Evolutionary conservation across 371 early-diverging fungal species (phyloP), one percentile per base, ranked within the genome.

Genomic region (Chytridium lagenaria): DNA sequence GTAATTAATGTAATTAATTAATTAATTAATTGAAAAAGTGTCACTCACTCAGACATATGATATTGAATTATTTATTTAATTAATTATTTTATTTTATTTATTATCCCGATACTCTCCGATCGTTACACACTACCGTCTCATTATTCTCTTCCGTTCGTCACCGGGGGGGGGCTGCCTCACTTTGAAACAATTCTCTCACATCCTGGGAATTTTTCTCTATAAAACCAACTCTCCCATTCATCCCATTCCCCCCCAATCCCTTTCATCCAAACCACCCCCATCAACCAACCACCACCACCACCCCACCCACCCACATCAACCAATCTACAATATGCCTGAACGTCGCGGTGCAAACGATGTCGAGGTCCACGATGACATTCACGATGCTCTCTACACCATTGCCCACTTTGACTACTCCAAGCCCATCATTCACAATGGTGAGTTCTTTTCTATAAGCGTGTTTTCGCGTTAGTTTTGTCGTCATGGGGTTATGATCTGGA

Each of bases 351-450:
- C 7, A 16, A 63, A 63, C 36, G 73, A 73, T 36, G 70, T 69
- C 61, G 70, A 59, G 65, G 68, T 67, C 50, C 80, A 80, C 69
- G 83, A 82, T 69, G 77, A 72, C 37, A 84, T 86, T 74, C 82
- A 81, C 78, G 81, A 86, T 71, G 79, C 80, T 3, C 82, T 87
- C 39, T 80, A 83, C 81, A 66, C 71, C 23, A 77, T 81, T 49
- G 85, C 87, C 50, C 80, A 80, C 67, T 80, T 87, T 73, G 85
- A 87, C 81, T 81, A 73, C 77, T 70, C 74, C 76, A 85, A 84
- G 74, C 83, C 84, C 55, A 87, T 87, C 76, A 81, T 83, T 71
- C 77, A 83, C 28, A 87, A 87, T 68, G 80, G 74, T 74, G 57
- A 26, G 66, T 55, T 55, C 55, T 15, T 55, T 55, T 26, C 19